Conservation (phyloP, 257 asterid species). For the Coffea eugenioides region DNA sequence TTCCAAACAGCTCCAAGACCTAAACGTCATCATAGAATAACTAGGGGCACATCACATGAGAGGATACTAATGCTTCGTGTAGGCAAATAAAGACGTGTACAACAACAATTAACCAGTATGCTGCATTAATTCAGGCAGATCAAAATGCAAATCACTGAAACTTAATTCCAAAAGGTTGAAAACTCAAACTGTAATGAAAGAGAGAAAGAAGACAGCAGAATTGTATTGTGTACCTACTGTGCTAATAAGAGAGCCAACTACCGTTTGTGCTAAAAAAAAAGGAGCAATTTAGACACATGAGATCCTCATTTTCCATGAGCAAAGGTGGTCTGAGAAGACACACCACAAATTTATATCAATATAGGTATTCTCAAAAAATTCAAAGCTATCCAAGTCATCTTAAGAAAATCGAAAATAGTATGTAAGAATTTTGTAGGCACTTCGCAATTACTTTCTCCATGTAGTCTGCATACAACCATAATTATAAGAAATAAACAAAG, state of each 20-base stretch:
- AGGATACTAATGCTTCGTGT: neutral
- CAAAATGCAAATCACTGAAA: neutral
- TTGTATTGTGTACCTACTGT: no score
- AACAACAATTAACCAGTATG: neutral
- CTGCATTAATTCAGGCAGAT: neutral
- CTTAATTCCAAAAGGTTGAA: neutral
- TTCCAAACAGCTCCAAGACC: constrained; percentile 99
- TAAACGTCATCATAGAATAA: constrained; percentile 22
- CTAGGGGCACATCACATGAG: neutral
- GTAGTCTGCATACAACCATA: neutral
- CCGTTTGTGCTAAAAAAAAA: neutral
- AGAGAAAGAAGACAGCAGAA: neutral
- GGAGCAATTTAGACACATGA: neutral
- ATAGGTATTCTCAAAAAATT: neutral
- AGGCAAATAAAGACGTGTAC: neutral
- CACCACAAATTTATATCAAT: neutral
- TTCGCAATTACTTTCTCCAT: neutral
- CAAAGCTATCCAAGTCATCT: neutral
- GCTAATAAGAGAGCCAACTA: neutral
- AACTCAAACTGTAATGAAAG: neutral
- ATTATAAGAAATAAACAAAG: neutral
- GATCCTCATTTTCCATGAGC: neutral
- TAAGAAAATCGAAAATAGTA: neutral
- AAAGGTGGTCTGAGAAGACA: neutral
- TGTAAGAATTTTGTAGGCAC: neutral